phyloP scores from a whole-genome alignment of 225 moss, liverwort and hornwort species.

The Asterella californica region DNA sequence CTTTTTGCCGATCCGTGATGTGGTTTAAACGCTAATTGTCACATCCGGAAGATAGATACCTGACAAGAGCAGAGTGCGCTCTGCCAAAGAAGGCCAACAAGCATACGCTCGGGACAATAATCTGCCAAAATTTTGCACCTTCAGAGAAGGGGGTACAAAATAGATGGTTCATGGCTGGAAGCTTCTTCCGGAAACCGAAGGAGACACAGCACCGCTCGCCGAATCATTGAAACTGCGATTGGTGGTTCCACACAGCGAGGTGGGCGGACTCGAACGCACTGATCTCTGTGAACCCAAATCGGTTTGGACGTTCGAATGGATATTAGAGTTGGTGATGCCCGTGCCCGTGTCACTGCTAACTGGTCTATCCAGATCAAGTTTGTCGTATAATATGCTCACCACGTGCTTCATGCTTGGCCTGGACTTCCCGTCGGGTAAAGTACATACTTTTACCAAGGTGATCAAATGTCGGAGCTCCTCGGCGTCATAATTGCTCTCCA shows the following conservation, averaged over 20 bases:
- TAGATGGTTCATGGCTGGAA: background rate
- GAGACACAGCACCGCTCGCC: constrained; percentile 7
- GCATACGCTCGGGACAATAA: background rate
- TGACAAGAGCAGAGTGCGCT: background rate
- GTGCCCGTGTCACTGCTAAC: background rate
- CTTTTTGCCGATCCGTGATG: background rate
- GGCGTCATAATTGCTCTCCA: constrained; percentile 42
- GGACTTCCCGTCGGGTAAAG: constrained; percentile 40
- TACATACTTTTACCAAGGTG: constrained; percentile 47
- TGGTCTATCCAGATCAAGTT: constrained; percentile 17
- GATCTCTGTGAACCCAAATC: constrained; percentile 19
- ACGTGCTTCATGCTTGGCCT: constrained; percentile 57
- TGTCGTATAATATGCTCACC: constrained; percentile 38
- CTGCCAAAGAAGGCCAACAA: too few relatives aligned
- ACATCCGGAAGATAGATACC: background rate
- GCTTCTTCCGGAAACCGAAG: constrained; percentile 19
- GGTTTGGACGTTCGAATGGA: constrained; percentile 14
- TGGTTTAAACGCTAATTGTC: background rate
- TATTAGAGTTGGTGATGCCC: constrained; percentile 6
- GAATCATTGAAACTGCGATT: constrained; percentile 19
- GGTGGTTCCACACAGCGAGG: background rate
- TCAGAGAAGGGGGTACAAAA: background rate
- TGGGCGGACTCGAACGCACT: constrained; percentile 14
- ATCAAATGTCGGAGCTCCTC: constrained; percentile 47
- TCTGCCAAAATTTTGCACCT: background rate